phyloP scores from a whole-genome alignment of 2,329 filamentous ascomycete species.

The Teratosphaeria viscida region DNA sequence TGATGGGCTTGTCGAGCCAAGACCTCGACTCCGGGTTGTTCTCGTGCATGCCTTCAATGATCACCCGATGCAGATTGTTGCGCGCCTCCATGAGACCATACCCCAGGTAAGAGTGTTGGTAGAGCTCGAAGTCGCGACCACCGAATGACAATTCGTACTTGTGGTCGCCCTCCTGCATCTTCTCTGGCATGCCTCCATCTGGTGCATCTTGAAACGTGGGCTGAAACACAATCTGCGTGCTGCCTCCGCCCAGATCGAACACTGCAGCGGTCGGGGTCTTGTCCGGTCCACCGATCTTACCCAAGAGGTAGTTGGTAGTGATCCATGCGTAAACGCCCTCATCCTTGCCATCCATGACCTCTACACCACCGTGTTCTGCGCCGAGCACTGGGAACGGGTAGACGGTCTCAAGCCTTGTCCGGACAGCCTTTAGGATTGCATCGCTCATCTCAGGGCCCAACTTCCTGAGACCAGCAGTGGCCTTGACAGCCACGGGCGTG shows the following conservation, averaged over 20 bases:
- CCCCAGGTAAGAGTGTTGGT: constrained; percentile 95
- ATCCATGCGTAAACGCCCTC: constrained; percentile 99
- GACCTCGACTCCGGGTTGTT: constrained; percentile 45
- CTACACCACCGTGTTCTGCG: constrained; percentile 72
- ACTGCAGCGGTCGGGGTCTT: constrained; percentile 84
- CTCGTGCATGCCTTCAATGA: constrained; percentile 62
- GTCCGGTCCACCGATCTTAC: constrained; percentile 91
- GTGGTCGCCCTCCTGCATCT: constrained; percentile 81
- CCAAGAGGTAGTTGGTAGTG: constrained; percentile 94
- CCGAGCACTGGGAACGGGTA: constrained; percentile 95
- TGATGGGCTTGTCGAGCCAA: constrained; percentile 61
- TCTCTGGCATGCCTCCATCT: constrained; percentile 72
- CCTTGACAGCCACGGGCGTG: constrained; percentile 93
- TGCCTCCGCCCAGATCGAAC: constrained; percentile 92
- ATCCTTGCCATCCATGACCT: constrained; percentile 95
- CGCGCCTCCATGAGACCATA: constrained; percentile 95
- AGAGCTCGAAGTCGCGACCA: constrained; percentile 80
- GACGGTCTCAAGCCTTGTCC: constrained; percentile 68
- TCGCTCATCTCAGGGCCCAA: constrained; percentile 71
- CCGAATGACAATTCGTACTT: constrained; percentile 89
- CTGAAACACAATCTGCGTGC: constrained; percentile 97
- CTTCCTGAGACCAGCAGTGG: constrained; percentile 84
- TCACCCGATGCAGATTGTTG: constrained; percentile 66
- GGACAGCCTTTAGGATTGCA: constrained; percentile 76
- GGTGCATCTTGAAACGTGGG: constrained; percentile 72